Evolutionary conservation across 2,329 filamentous ascomycete species (phyloP).

Genomic region (Coccinonectria pachysandricola): DNA sequence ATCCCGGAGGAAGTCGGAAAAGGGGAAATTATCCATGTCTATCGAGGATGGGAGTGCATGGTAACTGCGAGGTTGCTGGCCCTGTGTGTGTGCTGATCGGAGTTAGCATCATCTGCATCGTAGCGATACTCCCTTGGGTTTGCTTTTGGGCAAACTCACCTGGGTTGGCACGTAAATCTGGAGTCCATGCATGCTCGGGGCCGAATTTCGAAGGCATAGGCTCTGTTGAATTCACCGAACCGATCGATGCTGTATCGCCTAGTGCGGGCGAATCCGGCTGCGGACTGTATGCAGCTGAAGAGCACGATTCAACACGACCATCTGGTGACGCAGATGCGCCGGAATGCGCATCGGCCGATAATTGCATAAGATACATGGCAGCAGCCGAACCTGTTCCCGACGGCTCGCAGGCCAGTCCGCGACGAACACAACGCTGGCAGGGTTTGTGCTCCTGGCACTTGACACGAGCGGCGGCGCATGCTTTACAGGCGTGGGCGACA

Average conservation of each 20-base stretch:
- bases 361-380: constrained; percentile 33
- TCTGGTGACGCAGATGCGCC: constrained; percentile 14
- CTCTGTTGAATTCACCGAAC: too few species aligned
- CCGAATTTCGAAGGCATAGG: too few species aligned
- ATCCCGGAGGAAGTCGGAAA: constrained; percentile 41
- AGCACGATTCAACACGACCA: constrained; percentile 8
- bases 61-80: too few species aligned
- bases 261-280: constrained; percentile 5
- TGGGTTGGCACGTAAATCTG: too few species aligned
- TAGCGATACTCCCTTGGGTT: too few species aligned
- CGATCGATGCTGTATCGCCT: too few species aligned
- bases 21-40: constrained; percentile 29
- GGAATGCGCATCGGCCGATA: constrained; percentile 27
- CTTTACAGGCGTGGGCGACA: constrained; percentile 42
- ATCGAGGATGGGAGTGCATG: too few species aligned
- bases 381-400: constrained; percentile 29
- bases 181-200: too few species aligned
- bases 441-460: constrained; percentile 47
- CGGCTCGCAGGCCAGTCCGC: constrained; percentile 34
- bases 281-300: constrained; percentile 6
- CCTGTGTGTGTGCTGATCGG: too few species aligned
- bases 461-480: constrained; percentile 41
- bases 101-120: too few species aligned
- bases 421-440: constrained; percentile 38
- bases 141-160: too few species aligned